Percentiles rank a stretch among this genome's conserved stretches.
Evolutionary conservation across 495 filamentous ascomycete genomes (phyloP).

Genomic region (Penicillium crystallinum): DNA sequence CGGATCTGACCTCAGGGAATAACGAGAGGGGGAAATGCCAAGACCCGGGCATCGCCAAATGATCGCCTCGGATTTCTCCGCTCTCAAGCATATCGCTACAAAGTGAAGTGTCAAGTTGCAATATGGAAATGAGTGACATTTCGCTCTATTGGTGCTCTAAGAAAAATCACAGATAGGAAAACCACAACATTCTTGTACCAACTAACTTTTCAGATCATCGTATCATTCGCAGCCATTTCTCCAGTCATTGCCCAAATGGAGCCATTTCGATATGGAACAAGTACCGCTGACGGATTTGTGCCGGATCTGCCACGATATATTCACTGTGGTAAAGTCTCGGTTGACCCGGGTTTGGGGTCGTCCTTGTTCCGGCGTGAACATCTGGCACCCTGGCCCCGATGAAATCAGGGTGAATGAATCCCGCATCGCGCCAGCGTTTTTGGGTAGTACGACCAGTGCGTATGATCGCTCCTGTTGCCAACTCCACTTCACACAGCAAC

Average conservation of each 20-base stretch:
- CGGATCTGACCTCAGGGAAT: background rate
- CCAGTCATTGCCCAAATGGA: background rate
- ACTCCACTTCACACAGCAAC: conserved; percentile 18
- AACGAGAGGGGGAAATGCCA: background rate
- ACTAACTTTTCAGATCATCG: background rate
- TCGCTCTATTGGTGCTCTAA: background rate
- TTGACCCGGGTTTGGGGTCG: too few relatives aligned
- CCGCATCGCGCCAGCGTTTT: conserved; percentile 7
- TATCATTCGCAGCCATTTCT: background rate
- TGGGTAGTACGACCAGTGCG: background rate
- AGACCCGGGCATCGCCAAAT: background rate
- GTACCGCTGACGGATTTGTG: conserved; percentile 67
- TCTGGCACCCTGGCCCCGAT: conserved; percentile 9
- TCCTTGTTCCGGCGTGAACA: background rate
- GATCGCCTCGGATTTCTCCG: background rate
- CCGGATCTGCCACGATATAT: conserved; percentile 66
- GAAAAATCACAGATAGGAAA: background rate
- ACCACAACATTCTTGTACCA: background rate
- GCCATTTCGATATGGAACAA: conserved; percentile 51
- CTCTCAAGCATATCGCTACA: too few relatives aligned
- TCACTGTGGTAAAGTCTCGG: conserved; percentile 19
- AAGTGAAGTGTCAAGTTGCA: background rate
- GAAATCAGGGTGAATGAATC: conserved; percentile 7
- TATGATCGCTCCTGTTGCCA: background rate
- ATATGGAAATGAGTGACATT: background rate